phyloP scores from a whole-genome alignment of 345 rosid genomes.

The Sonneratia caseolaris region DNA sequence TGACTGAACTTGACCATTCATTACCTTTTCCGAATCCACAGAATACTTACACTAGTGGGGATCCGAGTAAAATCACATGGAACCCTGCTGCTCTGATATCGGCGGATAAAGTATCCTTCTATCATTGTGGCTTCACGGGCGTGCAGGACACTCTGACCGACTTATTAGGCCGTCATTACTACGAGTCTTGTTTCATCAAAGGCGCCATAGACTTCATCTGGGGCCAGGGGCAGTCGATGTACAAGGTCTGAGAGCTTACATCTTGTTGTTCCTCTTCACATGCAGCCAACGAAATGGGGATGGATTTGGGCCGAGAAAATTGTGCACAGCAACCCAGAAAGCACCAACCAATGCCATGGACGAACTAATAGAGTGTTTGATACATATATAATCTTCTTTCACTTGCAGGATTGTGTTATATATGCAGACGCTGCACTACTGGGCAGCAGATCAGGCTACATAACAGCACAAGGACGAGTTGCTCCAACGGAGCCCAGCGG shows the following conservation, averaged over 20 bases:
- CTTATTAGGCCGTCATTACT: slow-evolving; percentile 2
- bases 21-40: not conserved
- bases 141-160: slow-evolving; percentile 11
- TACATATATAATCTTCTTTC: not conserved
- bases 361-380: not conserved
- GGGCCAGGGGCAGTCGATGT: slow-evolving; percentile 6
- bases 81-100: not conserved
- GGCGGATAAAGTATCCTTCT: slow-evolving; percentile 8
- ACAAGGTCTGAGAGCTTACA: slow-evolving; percentile 3
- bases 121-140: slow-evolving; percentile 1
- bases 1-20: not conserved
- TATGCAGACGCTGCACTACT: not conserved
- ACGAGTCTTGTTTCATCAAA: slow-evolving; percentile 3
- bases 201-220: slow-evolving; percentile 13
- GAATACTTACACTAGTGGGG: not conserved
- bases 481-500: not conserved
- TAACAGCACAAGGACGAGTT: not conserved
- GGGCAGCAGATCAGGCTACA: not conserved
- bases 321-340: too few species aligned
- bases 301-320: too few species aligned
- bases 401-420: not conserved
- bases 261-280: too few species aligned
- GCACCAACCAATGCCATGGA: too few species aligned
- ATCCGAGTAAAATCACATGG: not conserved
- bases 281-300: too few species aligned